Evolutionary conservation across 805 yeast genomes (phyloP).

Genomic region (Teunomyces gatunensis): DNA sequence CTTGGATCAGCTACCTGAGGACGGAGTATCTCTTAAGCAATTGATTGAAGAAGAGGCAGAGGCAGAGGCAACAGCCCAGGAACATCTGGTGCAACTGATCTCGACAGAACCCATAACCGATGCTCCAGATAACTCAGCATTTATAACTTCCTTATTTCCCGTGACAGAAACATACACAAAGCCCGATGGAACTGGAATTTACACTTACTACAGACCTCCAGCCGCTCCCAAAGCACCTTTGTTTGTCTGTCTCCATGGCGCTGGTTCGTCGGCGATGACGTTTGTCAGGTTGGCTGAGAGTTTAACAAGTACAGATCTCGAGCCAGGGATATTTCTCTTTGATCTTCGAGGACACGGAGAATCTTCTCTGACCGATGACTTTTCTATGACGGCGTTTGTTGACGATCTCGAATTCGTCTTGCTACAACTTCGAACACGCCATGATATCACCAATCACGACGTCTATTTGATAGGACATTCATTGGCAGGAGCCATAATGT

Average conservation of each 20-base stretch:
- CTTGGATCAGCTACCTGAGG: slow-evolving; percentile 1
- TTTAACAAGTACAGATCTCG: slow-evolving; percentile 18
- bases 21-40: background rate
- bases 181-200: slow-evolving; percentile 14
- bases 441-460: slow-evolving; percentile 18
- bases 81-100: background rate
- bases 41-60: background rate
- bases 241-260: slow-evolving; percentile 87
- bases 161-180: slow-evolving; percentile 16
- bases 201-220: slow-evolving; percentile 62
- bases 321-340: slow-evolving; percentile 62
- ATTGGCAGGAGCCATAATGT: slow-evolving; percentile 82
- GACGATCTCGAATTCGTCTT: slow-evolving; percentile 58
- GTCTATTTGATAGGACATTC: slow-evolving; percentile 83
- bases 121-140: background rate
- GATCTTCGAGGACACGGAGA: slow-evolving; percentile 88
- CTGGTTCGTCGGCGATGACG: slow-evolving; percentile 84
- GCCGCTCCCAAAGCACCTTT: slow-evolving; percentile 43
- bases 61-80: background rate
- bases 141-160: slow-evolving; percentile 12
- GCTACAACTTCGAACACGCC: slow-evolving; percentile 11
- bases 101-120: too few species aligned
- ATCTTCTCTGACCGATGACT: slow-evolving; percentile 23
- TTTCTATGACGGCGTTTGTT: slow-evolving; percentile 49
- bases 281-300: slow-evolving; percentile 55